A percentile compares a stretch with the other conserved stretches of the same genome.
Conservation (phyloP, 2,329 filamentous ascomycete species). For the Tricladium varicosporioides region DNA sequence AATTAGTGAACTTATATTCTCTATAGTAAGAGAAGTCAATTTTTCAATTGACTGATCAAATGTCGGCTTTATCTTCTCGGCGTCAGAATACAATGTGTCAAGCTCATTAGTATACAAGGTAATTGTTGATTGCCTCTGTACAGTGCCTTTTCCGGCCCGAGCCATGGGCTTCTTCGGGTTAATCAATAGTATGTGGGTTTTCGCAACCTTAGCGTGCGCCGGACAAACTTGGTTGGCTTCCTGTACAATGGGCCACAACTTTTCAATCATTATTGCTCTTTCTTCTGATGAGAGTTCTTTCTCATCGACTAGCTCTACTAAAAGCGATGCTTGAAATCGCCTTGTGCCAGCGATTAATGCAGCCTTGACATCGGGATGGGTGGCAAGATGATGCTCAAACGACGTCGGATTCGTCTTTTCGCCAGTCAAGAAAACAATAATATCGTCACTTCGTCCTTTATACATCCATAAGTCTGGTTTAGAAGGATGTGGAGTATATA, state of each 20-base stretch:
- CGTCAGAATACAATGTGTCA: conserved; percentile 34
- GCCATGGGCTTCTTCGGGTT: conserved; percentile 35
- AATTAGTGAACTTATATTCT: conserved; percentile 29
- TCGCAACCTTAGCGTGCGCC: conserved; percentile 31
- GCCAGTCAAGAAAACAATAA: neutral
- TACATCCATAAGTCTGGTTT: neutral
- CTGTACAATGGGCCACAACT: conserved; percentile 34
- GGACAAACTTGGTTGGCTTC: conserved; percentile 32
- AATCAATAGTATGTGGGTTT: conserved; percentile 33
- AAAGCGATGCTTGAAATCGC: too few relatives aligned
- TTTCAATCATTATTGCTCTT: conserved; percentile 5
- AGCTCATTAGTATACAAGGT: conserved; percentile 34
- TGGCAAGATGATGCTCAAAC: too few relatives aligned
- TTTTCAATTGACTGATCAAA: neutral
- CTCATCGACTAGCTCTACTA: too few relatives aligned
- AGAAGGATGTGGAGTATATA: neutral
- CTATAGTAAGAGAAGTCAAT: neutral
- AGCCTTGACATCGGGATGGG: too few relatives aligned
- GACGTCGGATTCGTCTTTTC: too few relatives aligned
- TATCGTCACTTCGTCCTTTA: neutral
- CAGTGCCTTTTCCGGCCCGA: conserved; percentile 38
- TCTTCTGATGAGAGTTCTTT: too few relatives aligned
- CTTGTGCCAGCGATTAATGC: too few relatives aligned
- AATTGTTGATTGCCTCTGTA: conserved; percentile 35
- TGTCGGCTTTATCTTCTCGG: neutral